Percentiles rank a stretch among this genome's conserved stretches.
Evolutionary conservation across 2,329 filamentous ascomycete genomes (phyloP).

Genomic region (Metarhizium humberi): DNA sequence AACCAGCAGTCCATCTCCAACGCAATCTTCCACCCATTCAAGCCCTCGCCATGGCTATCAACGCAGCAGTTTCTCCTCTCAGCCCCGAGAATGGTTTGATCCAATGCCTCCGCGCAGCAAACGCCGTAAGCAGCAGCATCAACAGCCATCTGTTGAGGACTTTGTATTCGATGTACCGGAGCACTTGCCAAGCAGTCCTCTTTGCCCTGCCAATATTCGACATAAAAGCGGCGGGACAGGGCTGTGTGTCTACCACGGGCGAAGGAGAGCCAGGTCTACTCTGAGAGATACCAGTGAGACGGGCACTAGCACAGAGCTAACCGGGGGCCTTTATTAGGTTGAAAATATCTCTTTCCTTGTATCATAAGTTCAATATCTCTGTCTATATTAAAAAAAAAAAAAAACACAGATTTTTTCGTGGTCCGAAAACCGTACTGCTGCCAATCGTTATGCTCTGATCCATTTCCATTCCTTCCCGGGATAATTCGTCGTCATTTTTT

Average conservation of each 20-base stretch:
- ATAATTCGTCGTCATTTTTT: no score
- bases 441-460: no score
- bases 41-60: constrained; percentile 12
- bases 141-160: not conserved
- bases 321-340: not conserved
- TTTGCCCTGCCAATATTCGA: constrained; percentile 39
- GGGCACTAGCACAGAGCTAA: not conserved
- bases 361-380: no score
- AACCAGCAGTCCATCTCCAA: not conserved
- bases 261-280: constrained; percentile 15
- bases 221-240: constrained; percentile 35
- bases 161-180: constrained; percentile 43
- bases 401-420: no score
- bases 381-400: no score
- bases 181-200: constrained; percentile 40
- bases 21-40: constrained; percentile 4
- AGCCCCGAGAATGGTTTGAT: constrained; percentile 28
- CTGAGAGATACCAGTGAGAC: not conserved
- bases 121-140: constrained; percentile 9
- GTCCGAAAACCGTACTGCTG: no score
- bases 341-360: not conserved
- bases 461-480: no score
- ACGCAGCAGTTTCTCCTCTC: constrained; percentile 13
- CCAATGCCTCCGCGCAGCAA: constrained; percentile 14
- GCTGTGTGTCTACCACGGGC: constrained; percentile 41